Percentiles rank a stretch among this genome's conserved stretches.
These are phyloP conservation scores for Colletotrichum aenigma DNA, from an alignment of 2,329 filamentous ascomycete genomes.

Conservation along the genomic window DNA sequence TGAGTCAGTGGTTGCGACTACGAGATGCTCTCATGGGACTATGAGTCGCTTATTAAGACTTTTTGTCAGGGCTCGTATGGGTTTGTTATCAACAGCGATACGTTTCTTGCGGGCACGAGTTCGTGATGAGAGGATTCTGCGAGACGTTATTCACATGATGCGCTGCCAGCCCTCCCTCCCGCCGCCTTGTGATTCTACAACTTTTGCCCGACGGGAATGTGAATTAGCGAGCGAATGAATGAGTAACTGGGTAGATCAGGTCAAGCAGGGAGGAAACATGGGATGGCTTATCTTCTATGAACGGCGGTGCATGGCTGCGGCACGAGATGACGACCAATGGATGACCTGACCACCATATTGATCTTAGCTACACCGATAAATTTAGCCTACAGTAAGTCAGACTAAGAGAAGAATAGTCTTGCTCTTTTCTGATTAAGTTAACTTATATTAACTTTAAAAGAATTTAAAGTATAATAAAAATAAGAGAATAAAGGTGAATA, in stretches of 20 bases:
- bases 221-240: neutral
- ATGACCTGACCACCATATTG: neutral
- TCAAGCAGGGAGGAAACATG: neutral
- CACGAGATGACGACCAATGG: neutral
- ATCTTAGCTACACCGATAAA: too few relatives aligned
- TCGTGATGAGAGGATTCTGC: neutral
- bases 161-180: neutral
- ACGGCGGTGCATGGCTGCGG: neutral
- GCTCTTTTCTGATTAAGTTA: too few relatives aligned
- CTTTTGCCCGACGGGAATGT: neutral
- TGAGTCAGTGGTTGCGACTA: neutral
- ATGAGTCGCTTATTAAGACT: neutral
- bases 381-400: too few relatives aligned
- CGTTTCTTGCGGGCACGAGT: slow-evolving; percentile 3
- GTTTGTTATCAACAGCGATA: slow-evolving; percentile 6
- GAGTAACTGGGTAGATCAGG: neutral
- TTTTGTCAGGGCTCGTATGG: slow-evolving; percentile 7
- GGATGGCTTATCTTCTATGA: neutral
- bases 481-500: too few relatives aligned
- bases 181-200: neutral
- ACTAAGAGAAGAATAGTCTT: too few relatives aligned
- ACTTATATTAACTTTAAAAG: too few relatives aligned
- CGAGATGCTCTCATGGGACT: neutral
- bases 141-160: neutral
- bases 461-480: too few relatives aligned